Base-by-base conservation (phyloP, 768 basidiomycete genomes). In the Pleurotus sapidus region DNA sequence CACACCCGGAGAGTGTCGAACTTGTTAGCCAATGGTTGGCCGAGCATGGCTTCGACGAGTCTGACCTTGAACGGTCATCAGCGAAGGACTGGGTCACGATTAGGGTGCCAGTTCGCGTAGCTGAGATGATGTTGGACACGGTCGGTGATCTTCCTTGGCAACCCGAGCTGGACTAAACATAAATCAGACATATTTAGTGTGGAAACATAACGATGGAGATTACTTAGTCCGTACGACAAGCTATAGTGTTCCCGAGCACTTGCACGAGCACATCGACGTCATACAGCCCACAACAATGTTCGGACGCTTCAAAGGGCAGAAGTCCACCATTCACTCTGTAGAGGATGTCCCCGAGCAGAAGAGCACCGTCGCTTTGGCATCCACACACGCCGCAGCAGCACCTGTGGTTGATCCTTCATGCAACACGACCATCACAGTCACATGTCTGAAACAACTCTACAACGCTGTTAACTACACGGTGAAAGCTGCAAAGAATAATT, bases 281-380 rank as follows among this genome's bases (percentile, higher is more conserved):
- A 73, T 91, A 24, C 87, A 89, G 59, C 89, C 89, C 0, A 90
- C 89, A 2, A 90, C 87, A 1, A 78, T 83, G 68, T 91, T 90
- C 62, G 72, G 76, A 42, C 77, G 77, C 56, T 69, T 73, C 57
- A 80, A 75, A 59, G 68, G 69, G 6, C 70, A 79, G 55, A 74
- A 62, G 58, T 75, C 76, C 4, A 81, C 73, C 0, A 62, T 82
- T 24, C 70, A 74, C 56, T 71, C 67, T 59, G 37, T 71, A 17
- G 72, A 76, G 62, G 72, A 74, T 42, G 64, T 74, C 55, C 70
- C 69, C 69, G 65, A 65, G 14, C 59, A 2, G 59, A 42, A 34
- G 20, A 46, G 23, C n/a, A 54, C 39, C 2, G 55, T 47, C n/a
- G 27, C 60, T 34, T 20, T 46, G 45, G 34, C 34, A 45, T 23